A percentile compares a stretch with the other conserved stretches of the same genome.
phyloP scores from a whole-genome alignment of 2,329 filamentous ascomycete species.

The Colletotrichum spaethianum region DNA sequence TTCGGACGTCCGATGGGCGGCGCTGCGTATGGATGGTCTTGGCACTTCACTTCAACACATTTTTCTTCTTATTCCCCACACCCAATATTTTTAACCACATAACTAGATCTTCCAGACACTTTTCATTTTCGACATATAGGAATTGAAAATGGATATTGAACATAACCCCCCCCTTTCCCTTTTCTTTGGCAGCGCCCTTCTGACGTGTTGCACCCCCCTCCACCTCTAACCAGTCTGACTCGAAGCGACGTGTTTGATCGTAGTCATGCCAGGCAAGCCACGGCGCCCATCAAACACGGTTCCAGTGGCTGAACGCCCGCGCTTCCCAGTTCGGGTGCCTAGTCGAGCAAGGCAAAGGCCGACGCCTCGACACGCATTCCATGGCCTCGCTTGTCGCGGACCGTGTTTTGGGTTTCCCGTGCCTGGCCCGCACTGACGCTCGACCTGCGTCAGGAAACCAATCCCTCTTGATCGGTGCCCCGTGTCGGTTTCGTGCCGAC shows the following conservation, averaged over 20 bases:
- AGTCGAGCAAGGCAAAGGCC: not conserved
- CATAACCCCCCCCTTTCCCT: not conserved
- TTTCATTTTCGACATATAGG: not conserved
- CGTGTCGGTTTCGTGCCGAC: constrained; percentile 5
- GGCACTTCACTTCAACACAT: constrained; percentile 22
- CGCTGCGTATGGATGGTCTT: not conserved
- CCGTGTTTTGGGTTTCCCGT: constrained; percentile 9
- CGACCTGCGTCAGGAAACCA: constrained; percentile 8
- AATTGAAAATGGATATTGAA: constrained; percentile 19
- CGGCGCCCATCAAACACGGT: constrained; percentile 4
- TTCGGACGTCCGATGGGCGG: not conserved
- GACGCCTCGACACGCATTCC: not conserved
- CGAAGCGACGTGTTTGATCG: constrained; percentile 1
- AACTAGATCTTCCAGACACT: constrained; percentile 19
- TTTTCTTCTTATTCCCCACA: constrained; percentile 18
- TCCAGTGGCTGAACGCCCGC: not conserved
- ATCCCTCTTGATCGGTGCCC: not conserved
- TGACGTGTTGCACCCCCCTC: too few relatives aligned
- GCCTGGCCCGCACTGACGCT: constrained; percentile 12
- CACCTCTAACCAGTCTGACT: constrained; percentile 2
- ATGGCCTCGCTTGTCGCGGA: not conserved
- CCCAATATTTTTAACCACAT: constrained; percentile 26
- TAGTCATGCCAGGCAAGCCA: constrained; percentile 7
- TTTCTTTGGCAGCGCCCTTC: not conserved
- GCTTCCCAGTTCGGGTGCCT: not conserved